A percentile compares a stretch with the other conserved stretches of the same genome.
Conservation (phyloP, 1,139 yeast species). For the Kazachstania sp. region DNA sequence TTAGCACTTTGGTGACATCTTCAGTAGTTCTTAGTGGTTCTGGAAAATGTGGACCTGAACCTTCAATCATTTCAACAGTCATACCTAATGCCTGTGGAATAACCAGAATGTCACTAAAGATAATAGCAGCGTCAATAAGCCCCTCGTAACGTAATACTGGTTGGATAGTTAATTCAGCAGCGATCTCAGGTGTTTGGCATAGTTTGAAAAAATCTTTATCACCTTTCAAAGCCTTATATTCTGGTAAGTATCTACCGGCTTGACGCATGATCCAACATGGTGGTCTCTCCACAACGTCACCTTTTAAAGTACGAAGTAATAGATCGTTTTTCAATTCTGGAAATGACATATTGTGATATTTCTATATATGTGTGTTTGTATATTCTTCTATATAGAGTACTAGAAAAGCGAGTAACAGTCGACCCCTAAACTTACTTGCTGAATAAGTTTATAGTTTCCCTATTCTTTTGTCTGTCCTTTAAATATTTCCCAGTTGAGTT, state of each 20-base stretch:
- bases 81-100: constrained; percentile 99
- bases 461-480: too few relatives aligned
- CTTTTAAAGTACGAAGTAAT: constrained; percentile 79
- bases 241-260: constrained; percentile 61
- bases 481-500: too few relatives aligned
- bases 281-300: constrained; percentile 87
- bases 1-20: constrained; percentile 51
- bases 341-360: constrained; percentile 31
- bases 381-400: not conserved
- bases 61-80: constrained; percentile 88
- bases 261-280: constrained; percentile 93
- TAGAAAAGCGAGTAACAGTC: too few relatives aligned
- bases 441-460: too few relatives aligned
- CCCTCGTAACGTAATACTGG: constrained; percentile 89
- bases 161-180: constrained; percentile 89
- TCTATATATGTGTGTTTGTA: not conserved
- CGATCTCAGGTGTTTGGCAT: constrained; percentile 88
- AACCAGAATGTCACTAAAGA: constrained; percentile 88
- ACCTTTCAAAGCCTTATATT: constrained; percentile 83
- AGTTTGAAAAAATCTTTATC: constrained; percentile 86
- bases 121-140: constrained; percentile 89
- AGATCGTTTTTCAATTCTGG: constrained; percentile 79
- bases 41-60: constrained; percentile 90
- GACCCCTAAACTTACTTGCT: too few relatives aligned
- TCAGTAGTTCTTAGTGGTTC: constrained; percentile 71